These are phyloP conservation scores for Hyaloscypha variabilis DNA, from an alignment of 495 filamentous ascomycete genomes.

Conservation along the genomic window DNA sequence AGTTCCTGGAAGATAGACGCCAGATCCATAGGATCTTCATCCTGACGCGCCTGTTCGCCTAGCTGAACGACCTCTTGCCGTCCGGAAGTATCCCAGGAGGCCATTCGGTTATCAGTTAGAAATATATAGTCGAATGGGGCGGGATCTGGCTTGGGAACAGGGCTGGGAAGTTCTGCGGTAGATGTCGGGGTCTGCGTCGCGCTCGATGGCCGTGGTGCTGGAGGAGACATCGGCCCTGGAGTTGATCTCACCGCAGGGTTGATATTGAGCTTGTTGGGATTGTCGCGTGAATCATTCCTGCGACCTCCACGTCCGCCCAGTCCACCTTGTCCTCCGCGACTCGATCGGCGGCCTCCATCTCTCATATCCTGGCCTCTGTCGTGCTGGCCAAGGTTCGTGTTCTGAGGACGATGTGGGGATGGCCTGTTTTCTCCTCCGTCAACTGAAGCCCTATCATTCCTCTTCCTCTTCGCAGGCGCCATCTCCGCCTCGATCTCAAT, in stretches of 20 bases:
- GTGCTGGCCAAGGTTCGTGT: conserved; percentile 50
- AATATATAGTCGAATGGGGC: conserved; percentile 47
- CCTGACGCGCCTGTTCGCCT: conserved; percentile 57
- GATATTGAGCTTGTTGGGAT: conserved; percentile 24
- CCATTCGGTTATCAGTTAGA: conserved; percentile 49
- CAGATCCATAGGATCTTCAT: conserved; percentile 67
- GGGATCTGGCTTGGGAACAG: conserved; percentile 18
- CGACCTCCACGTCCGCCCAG: conserved; percentile 29
- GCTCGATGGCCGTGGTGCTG: conserved; percentile 44
- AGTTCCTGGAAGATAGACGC: conserved; percentile 84
- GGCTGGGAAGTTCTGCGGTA: conserved; percentile 15
- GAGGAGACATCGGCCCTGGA: conserved; percentile 38
- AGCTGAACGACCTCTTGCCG: conserved; percentile 53
- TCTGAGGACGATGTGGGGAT: conserved; percentile 53
- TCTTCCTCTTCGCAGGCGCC: conserved; percentile 51
- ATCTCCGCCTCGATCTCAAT: conserved; percentile 24
- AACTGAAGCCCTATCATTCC: conserved; percentile 43
- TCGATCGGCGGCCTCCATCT: conserved; percentile 27
- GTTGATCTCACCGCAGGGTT: conserved; percentile 19
- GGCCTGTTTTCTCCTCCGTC: conserved; percentile 48
- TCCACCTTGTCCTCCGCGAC: conserved; percentile 29
- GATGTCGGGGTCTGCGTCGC: conserved; percentile 37
- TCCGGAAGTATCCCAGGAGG: conserved; percentile 47
- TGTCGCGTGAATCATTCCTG: conserved; percentile 27
- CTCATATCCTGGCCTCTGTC: conserved; percentile 35